phyloP scores from a whole-genome alignment of 1,284 basidiomycete species.

The Irpex sp. region DNA sequence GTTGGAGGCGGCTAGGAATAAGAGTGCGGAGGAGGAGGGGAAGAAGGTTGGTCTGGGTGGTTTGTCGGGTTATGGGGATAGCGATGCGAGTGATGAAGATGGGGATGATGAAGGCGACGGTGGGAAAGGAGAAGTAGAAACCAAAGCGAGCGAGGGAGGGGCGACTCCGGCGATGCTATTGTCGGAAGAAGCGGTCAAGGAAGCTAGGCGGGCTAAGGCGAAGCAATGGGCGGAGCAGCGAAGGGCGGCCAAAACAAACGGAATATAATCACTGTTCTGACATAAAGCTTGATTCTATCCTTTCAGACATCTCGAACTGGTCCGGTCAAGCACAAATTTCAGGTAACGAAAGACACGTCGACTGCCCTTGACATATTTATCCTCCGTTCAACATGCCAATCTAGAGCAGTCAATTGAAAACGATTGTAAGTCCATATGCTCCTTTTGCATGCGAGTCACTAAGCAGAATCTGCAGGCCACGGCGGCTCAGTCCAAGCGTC shows the following conservation, averaged over 20 bases:
- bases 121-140: background rate
- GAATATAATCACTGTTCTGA: background rate
- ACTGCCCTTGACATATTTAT: too few relatives aligned
- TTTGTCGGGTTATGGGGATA: conserved; percentile 59
- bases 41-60: conserved; percentile 38
- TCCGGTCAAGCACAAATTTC: too few relatives aligned
- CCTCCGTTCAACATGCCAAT: too few relatives aligned
- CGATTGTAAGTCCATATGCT: too few relatives aligned
- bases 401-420: too few relatives aligned
- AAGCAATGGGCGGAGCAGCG: conserved; percentile 54
- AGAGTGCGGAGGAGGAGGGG: conserved; percentile 24
- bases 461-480: too few relatives aligned
- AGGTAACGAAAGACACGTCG: too few relatives aligned
- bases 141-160: too few relatives aligned
- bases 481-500: too few relatives aligned
- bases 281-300: too few relatives aligned
- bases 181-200: conserved; percentile 33
- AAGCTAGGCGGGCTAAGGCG: conserved; percentile 48
- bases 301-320: too few relatives aligned
- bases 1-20: conserved; percentile 24
- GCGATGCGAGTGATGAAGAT: conserved; percentile 31
- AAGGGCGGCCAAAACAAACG: conserved; percentile 17
- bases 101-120: conserved; percentile 3
- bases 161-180: background rate
- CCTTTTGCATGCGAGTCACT: too few relatives aligned